These are phyloP conservation scores for Axilococcus clingmanii DNA, from an alignment of 139 green algal genomes.

Conservation along the genomic window DNA sequence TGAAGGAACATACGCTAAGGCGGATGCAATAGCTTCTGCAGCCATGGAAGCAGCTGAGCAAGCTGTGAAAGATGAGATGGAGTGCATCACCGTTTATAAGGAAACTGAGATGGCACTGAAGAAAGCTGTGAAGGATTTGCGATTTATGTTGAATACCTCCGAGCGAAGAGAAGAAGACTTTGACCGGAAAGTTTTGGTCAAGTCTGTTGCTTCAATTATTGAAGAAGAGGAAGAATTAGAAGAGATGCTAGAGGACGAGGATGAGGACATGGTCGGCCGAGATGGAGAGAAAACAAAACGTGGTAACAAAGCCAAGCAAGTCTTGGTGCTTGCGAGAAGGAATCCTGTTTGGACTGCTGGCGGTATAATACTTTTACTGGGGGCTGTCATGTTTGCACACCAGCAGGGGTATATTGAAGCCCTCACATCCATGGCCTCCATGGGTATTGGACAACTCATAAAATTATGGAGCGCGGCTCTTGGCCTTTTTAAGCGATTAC, in stretches of 20 bases:
- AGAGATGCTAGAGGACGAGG: conserved; percentile 1
- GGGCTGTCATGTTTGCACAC: conserved; percentile 2
- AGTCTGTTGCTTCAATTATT: background rate
- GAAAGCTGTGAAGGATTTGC: conserved; percentile 52
- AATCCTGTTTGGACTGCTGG: too few relatives aligned
- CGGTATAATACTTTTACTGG: too few relatives aligned
- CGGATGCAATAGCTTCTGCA: conserved; percentile 49
- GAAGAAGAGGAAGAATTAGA: background rate
- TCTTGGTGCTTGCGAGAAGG: background rate
- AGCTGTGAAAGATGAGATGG: conserved; percentile 75
- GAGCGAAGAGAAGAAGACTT: conserved; percentile 17
- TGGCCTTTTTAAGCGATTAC: conserved; percentile 11
- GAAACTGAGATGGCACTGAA: conserved; percentile 48
- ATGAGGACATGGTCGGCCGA: background rate
- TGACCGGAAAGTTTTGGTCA: conserved; percentile 7
- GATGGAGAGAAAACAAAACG: background rate
- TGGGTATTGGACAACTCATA: background rate
- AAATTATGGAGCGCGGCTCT: conserved; percentile 6
- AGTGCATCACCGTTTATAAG: conserved; percentile 44
- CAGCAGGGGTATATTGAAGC: background rate
- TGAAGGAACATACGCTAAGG: conserved; percentile 18
- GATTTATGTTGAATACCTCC: conserved; percentile 21
- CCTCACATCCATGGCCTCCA: background rate
- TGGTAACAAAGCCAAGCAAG: background rate
- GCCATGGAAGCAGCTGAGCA: conserved; percentile 70